Percentiles rank a stretch among this genome's conserved stretches.
Conservation (phyloP, 2,329 filamentous ascomycete genomes). For the Diaporthe vexans region DNA sequence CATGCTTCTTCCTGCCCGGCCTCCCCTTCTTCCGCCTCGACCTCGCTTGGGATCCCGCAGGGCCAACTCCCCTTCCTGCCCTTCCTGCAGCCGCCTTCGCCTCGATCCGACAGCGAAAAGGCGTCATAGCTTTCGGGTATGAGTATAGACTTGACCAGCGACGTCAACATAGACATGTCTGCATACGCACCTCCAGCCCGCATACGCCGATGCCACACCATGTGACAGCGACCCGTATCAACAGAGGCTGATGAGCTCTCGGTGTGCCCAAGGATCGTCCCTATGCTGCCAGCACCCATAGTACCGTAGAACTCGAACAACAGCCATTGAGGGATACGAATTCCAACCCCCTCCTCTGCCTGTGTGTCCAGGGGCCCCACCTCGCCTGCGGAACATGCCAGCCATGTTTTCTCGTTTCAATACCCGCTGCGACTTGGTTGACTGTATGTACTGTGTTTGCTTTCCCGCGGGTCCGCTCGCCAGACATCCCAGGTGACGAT, state of each 20-base stretch:
- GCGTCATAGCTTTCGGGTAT: slow-evolving; percentile 11
- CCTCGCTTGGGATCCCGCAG: slow-evolving; percentile 3
- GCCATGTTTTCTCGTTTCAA: slow-evolving; percentile 19
- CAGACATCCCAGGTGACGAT: background rate
- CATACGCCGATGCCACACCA: slow-evolving; percentile 18
- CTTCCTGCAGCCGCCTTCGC: slow-evolving; percentile 2
- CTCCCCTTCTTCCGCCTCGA: background rate
- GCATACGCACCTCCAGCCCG: slow-evolving; percentile 2
- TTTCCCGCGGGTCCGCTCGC: slow-evolving; percentile 1
- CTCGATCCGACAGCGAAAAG: slow-evolving; percentile 1
- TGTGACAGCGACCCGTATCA: slow-evolving; percentile 21
- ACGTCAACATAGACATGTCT: slow-evolving; percentile 18
- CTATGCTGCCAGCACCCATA: background rate
- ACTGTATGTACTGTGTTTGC: background rate
- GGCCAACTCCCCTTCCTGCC: background rate
- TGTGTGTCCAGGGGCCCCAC: background rate
- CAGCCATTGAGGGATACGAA: background rate
- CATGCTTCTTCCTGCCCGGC: slow-evolving; percentile 5
- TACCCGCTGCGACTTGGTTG: slow-evolving; percentile 2
- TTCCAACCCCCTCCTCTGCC: background rate
- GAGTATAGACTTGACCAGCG: background rate
- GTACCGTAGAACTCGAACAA: background rate
- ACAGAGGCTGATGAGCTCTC: background rate
- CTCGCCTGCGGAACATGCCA: background rate
- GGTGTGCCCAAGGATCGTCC: background rate